Conservation (phyloP, 2,329 filamentous ascomycete genomes). For the Fusarium phyllophilum region DNA sequence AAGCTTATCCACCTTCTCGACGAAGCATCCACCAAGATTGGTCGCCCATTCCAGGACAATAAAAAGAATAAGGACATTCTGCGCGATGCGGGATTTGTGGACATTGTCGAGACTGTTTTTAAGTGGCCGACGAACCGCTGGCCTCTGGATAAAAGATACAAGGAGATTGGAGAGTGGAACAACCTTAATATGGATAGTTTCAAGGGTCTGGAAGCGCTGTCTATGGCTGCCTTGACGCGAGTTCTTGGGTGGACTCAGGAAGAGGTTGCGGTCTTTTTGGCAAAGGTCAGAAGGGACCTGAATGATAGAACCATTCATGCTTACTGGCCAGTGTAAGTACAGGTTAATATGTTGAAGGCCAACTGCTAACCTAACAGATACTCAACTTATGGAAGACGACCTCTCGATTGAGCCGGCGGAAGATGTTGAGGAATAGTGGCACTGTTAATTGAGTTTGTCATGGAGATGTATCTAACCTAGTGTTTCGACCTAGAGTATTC, state of each 20-base stretch:
- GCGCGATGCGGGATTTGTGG: conserved; percentile 11
- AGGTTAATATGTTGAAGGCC: fast-evolving
- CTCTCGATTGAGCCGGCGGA: background rate
- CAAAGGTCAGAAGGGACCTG: conserved; percentile 24
- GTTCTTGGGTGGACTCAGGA: conserved; percentile 22
- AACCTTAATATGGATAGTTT: conserved; percentile 23
- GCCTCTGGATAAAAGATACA: conserved; percentile 25
- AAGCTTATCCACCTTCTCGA: conserved; percentile 9
- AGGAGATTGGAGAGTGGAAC: conserved; percentile 30
- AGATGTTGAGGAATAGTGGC: background rate
- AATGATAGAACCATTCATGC: conserved; percentile 28
- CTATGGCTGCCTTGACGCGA: conserved; percentile 24
- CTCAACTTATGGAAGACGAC: conserved; percentile 14
- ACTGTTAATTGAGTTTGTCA: background rate
- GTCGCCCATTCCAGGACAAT: conserved; percentile 28
- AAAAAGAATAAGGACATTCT: conserved; percentile 29
- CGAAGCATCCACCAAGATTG: conserved; percentile 22
- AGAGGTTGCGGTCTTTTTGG: conserved; percentile 16
- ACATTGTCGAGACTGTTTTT: conserved; percentile 23
- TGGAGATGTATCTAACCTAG: background rate
- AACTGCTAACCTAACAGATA: background rate
- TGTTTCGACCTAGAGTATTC: background rate
- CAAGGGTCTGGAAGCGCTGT: conserved; percentile 21
- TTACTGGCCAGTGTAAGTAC: conserved; percentile 33
- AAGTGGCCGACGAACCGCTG: conserved; percentile 37